These are phyloP conservation scores for Globisporangium echinulatum DNA, from an alignment of 352 stramenopile species.

Conservation along the genomic window DNA sequence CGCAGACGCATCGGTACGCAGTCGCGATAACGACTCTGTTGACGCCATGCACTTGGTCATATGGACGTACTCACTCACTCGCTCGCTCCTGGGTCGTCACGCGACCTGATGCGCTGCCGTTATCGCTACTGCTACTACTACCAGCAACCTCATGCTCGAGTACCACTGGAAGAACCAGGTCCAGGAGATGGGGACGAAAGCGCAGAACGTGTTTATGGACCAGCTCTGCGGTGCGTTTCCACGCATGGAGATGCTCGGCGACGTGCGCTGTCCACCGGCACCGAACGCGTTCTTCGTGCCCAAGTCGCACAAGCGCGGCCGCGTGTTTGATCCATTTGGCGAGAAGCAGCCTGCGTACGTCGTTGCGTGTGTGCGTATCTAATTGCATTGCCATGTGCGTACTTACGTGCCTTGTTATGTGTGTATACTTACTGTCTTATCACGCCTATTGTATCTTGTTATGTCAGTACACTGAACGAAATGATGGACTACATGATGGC, in stretches of 20 bases:
- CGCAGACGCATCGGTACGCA: conserved; percentile 66
- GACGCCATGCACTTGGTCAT: not conserved
- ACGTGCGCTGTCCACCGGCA: conserved; percentile 65
- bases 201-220: conserved; percentile 75
- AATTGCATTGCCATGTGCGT: too few relatives aligned
- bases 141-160: conserved; percentile 81
- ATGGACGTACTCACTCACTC: not conserved
- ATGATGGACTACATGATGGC: conserved; percentile 90
- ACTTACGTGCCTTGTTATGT: too few relatives aligned
- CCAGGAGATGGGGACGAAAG: conserved; percentile 80
- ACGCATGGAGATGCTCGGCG: conserved; percentile 75
- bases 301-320: conserved; percentile 76
- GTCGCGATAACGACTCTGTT: too few relatives aligned
- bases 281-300: conserved; percentile 68
- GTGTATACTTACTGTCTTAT: not conserved
- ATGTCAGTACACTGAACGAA: conserved; percentile 61
- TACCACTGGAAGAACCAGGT: conserved; percentile 89
- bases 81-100: not conserved
- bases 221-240: conserved; percentile 66
- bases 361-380: not conserved
- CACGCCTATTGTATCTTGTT: not conserved
- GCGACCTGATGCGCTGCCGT: too few relatives aligned
- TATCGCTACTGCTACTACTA: too few relatives aligned
- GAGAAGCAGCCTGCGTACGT: conserved; percentile 74
- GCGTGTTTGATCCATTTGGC: conserved; percentile 78